A percentile compares a stretch with the other conserved stretches of the same genome.
These are phyloP conservation scores for Cryphonectria radicalis DNA, from an alignment of 2,329 filamentous ascomycete species.

Conservation along the genomic window DNA sequence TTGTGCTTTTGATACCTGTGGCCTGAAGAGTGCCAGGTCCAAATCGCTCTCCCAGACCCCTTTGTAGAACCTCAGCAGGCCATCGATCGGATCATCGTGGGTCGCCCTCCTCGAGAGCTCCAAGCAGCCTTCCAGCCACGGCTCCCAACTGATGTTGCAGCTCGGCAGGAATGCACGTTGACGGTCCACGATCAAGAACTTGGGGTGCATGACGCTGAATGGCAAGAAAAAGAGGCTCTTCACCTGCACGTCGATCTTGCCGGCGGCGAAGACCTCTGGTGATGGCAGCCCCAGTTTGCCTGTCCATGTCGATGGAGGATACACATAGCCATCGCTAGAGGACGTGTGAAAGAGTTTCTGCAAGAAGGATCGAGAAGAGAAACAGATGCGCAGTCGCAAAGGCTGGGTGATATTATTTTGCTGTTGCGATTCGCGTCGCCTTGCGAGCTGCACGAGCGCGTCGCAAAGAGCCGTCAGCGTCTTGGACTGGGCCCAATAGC, in stretches of 20 bases:
- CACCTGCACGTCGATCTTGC: slow-evolving; percentile 68
- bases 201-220: slow-evolving; percentile 86
- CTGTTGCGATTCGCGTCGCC: slow-evolving; percentile 12
- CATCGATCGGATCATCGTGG: slow-evolving; percentile 59
- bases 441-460: slow-evolving; percentile 63
- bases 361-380: slow-evolving; percentile 72
- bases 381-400: slow-evolving; percentile 72
- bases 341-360: slow-evolving; percentile 78
- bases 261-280: slow-evolving; percentile 53
- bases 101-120: slow-evolving; percentile 50
- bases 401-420: slow-evolving; percentile 23
- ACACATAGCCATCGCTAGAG: slow-evolving; percentile 64
- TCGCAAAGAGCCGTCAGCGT: slow-evolving; percentile 62
- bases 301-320: slow-evolving; percentile 63
- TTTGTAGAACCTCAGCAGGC: slow-evolving; percentile 69
- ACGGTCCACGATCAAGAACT: slow-evolving; percentile 77
- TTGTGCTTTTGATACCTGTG: not conserved
- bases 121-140: slow-evolving; percentile 83
- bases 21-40: slow-evolving; percentile 7
- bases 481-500: slow-evolving; percentile 76
- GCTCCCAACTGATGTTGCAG: slow-evolving; percentile 85
- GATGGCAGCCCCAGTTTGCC: slow-evolving; percentile 66
- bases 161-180: slow-evolving; percentile 71
- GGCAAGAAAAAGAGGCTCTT: slow-evolving; percentile 82
- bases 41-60: slow-evolving; percentile 64